Conservation (phyloP, 768 basidiomycete genomes). For the Piloderma croceum region DNA sequence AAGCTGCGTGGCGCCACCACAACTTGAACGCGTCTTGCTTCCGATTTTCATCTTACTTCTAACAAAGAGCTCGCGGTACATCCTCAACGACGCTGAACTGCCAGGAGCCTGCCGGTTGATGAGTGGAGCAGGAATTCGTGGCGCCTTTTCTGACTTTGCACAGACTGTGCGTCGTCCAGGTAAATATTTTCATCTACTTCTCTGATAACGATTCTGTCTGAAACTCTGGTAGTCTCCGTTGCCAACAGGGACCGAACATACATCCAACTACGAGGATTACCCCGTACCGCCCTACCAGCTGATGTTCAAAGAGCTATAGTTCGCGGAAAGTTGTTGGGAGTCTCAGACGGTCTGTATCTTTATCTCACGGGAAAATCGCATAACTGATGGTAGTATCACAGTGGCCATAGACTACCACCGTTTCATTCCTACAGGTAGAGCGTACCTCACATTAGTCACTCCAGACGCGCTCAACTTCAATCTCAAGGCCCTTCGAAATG, state of each 20-base stretch:
- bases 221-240: too few relatives aligned
- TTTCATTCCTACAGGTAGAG: constrained; percentile 55
- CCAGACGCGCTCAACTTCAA: constrained; percentile 39
- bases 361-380: background rate
- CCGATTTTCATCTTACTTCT: too few relatives aligned
- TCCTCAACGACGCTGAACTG: too few relatives aligned
- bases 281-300: constrained; percentile 45
- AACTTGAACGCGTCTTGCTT: too few relatives aligned
- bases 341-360: constrained; percentile 36
- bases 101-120: too few relatives aligned
- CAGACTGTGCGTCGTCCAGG: too few relatives aligned
- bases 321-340: constrained; percentile 38
- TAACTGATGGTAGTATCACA: background rate
- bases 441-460: constrained; percentile 49
- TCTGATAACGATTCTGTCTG: too few relatives aligned
- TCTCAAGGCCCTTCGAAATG: constrained; percentile 35
- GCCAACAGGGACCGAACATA: constrained; percentile 32
- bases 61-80: too few relatives aligned
- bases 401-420: constrained; percentile 52
- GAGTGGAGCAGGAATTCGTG: too few relatives aligned
- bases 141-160: too few relatives aligned
- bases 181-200: too few relatives aligned
- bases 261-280: constrained; percentile 45
- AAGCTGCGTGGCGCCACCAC: background rate
- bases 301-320: constrained; percentile 47